Evolutionary conservation across 23 red algal species (phyloP).

Genomic region (Chondrus crispus): DNA sequence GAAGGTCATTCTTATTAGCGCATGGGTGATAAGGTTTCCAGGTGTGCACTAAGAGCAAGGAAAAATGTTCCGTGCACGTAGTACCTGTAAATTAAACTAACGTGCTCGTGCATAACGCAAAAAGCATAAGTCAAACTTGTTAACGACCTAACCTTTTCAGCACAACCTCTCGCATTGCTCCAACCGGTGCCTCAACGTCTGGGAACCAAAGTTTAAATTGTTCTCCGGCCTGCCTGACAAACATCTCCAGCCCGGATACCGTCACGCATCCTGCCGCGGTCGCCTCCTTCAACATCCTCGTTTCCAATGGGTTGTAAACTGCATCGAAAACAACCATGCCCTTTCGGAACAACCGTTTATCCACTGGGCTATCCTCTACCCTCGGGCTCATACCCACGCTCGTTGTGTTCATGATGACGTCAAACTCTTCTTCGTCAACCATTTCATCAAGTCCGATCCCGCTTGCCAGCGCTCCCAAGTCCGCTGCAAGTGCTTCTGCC

Average conservation of each 20-base stretch:
- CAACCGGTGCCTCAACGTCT: conserved; percentile 6
- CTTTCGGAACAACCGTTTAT: not conserved
- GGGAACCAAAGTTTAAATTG: conserved; percentile 92
- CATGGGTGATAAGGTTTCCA: too few species aligned
- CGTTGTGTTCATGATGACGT: conserved; percentile 95
- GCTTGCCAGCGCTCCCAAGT: conserved; percentile 31
- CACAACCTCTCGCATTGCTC: conserved; percentile 77
- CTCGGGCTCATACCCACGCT: conserved; percentile 89
- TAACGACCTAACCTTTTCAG: conserved; percentile 5
- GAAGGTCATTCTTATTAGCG: too few species aligned
- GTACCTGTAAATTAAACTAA: too few species aligned
- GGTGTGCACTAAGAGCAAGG: too few species aligned
- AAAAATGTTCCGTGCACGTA: too few species aligned
- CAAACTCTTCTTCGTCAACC: not conserved
- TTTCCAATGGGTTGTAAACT: conserved; percentile 91
- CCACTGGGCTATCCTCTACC: conserved; percentile 53
- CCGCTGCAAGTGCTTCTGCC: conserved; percentile 44
- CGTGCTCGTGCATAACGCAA: too few species aligned
- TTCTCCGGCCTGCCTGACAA: conserved; percentile 86
- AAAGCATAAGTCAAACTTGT: too few species aligned
- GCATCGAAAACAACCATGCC: conserved; percentile 88
- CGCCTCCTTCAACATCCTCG: conserved; percentile 72
- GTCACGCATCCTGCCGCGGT: conserved; percentile 44
- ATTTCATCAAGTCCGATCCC: conserved; percentile 39
- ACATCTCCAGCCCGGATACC: conserved; percentile 95